These are phyloP conservation scores for Mucor indicus DNA, from an alignment of 371 early-diverging fungal genomes.

Conservation along the genomic window DNA sequence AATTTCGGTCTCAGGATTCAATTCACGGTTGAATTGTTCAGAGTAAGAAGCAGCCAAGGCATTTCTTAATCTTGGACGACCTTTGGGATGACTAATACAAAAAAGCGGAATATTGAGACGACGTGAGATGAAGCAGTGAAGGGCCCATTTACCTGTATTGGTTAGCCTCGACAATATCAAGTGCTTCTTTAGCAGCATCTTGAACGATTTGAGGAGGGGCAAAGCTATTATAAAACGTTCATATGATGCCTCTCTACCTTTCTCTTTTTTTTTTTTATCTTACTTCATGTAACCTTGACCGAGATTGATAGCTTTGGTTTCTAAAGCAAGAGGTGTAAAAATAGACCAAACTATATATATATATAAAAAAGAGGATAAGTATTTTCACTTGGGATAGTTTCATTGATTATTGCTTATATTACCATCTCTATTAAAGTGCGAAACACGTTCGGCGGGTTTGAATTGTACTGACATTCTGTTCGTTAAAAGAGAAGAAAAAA, in stretches of 20 bases:
- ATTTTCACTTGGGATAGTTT: not conserved
- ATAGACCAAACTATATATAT: conserved; percentile 86
- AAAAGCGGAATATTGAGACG: too few species aligned
- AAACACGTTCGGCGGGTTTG: conserved; percentile 36
- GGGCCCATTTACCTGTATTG: conserved; percentile 80
- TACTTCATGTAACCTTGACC: conserved; percentile 92
- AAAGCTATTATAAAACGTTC: not conserved
- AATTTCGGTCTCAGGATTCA: conserved; percentile 83
- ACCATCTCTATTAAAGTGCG: conserved; percentile 47
- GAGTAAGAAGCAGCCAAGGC: conserved; percentile 79
- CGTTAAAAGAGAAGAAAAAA: conserved; percentile 4
- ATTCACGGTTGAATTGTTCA: conserved; percentile 58
- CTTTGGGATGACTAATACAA: conserved; percentile 75
- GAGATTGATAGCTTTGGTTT: conserved; percentile 88
- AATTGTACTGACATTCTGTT: conserved; percentile 6
- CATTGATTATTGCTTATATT: not conserved
- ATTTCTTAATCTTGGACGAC: conserved; percentile 76
- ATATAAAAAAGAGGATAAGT: not conserved
- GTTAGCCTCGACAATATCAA: conserved; percentile 62
- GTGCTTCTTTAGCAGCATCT: conserved; percentile 74
- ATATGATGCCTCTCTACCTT: too few species aligned
- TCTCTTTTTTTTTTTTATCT: too few species aligned
- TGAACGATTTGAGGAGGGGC: conserved; percentile 85
- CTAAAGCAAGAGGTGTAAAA: conserved; percentile 82
- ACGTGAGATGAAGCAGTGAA: too few species aligned